Evolutionary conservation across 75 land plant genomes (phyloP), one percentile per base, ranked within the genome.

Genomic region (Selaginella moellendorffii): DNA sequence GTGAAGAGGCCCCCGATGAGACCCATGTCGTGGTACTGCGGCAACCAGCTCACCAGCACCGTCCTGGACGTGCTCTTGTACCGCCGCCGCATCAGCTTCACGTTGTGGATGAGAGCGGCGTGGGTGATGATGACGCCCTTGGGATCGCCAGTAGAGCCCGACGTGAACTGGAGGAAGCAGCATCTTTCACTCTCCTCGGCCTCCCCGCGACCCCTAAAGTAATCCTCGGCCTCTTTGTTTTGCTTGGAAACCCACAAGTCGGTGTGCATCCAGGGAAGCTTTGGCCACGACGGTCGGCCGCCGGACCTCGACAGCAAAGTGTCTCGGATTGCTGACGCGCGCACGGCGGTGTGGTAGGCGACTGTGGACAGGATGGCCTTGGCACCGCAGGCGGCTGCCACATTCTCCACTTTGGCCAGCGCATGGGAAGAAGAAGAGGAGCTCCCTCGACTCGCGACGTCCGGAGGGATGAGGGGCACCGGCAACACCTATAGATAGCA

Each of bases 21-120:
- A 30, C 83, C 83, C 83, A 81, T 81, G 65, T 78, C 83, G 69
- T 81, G 83, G 69, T 81, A 81, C 59, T 81, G 83, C 30, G 83
- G n/a, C 24, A 81, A 72, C 83, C 83, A 81, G 60, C 83, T 81
- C 1, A 81, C 72, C 21, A 81, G 62, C 2, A 78, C 80, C n/a
- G 83, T 81, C 19, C 61, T 74, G 30, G 83, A 77, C 2, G 77
- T 81, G 70, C 83, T 81, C 64, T 63, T 75, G 70, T 81, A 81
- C 66, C 62, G 54, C 63, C 52, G 71, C 25, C 67, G 63, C 83
- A 81, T 81, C 62, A 75, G 63, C 67, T 81, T 81, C 63, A 81
- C 83, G 51, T 81, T 81, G 63, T 81, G 83, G 20, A 78, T 75
- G 23, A 81, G 73, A n/a, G 79, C 83, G 10, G 77, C 83, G 58